A percentile compares a stretch with the other conserved stretches of the same genome.
phyloP scores from a whole-genome alignment of 1,284 basidiomycete genomes.

The Moesziomyces parantarcticus region DNA sequence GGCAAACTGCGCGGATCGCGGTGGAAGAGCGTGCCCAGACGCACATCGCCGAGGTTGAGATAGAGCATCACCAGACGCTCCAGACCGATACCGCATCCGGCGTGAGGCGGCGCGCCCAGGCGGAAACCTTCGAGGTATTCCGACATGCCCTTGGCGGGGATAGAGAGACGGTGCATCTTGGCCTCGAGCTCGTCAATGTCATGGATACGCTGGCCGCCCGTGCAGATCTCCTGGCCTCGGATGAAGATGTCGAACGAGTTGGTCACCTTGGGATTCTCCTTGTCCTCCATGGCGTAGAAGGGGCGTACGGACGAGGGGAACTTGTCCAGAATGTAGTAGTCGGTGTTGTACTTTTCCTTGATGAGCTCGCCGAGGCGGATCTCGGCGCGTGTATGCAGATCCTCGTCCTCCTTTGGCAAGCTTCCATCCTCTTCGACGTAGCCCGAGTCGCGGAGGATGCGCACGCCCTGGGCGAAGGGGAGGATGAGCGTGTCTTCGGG shows the following conservation, averaged over 20 bases:
- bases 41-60: constrained; percentile 65
- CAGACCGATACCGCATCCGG: constrained; percentile 66
- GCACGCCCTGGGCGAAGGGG: constrained; percentile 86
- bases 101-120: constrained; percentile 64
- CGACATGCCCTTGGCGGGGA: constrained; percentile 58
- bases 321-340: constrained; percentile 71
- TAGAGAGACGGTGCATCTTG: constrained; percentile 53
- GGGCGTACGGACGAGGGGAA: constrained; percentile 81
- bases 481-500: constrained; percentile 71
- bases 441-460: constrained; percentile 72
- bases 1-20: constrained; percentile 64
- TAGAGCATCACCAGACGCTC: constrained; percentile 66
- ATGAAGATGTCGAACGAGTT: constrained; percentile 66
- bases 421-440: constrained; percentile 60
- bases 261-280: constrained; percentile 52
- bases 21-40: constrained; percentile 64
- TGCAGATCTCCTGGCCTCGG: constrained; percentile 67
- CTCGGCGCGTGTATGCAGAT: constrained; percentile 85
- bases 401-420: constrained; percentile 59
- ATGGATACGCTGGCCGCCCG: constrained; percentile 67
- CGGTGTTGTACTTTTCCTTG: constrained; percentile 91
- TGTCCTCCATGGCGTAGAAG: constrained; percentile 81
- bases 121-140: constrained; percentile 67
- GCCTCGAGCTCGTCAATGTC: constrained; percentile 56
- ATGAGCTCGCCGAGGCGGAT: constrained; percentile 88